These are phyloP conservation scores for Scleroderma bovista DNA, from an alignment of 768 basidiomycete species.

Conservation along the genomic window DNA sequence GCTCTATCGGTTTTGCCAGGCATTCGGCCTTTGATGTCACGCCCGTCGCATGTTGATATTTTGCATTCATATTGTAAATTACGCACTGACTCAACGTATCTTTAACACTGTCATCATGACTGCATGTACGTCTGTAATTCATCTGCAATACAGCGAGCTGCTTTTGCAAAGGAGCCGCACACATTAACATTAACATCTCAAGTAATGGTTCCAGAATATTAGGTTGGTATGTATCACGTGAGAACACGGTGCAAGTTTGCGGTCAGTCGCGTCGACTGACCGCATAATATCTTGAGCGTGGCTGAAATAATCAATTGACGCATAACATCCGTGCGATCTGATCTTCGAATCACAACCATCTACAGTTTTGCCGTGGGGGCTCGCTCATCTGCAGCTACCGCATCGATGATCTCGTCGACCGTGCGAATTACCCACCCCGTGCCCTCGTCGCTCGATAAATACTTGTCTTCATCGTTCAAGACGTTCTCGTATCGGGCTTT, in stretches of 20 bases:
- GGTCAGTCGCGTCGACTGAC: conserved; percentile 9
- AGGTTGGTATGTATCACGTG: conserved; percentile 30
- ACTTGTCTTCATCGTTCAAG: conserved; percentile 65
- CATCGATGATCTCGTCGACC: conserved; percentile 76
- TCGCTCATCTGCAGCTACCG: conserved; percentile 47
- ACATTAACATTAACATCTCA: conserved; percentile 10
- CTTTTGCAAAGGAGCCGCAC: conserved; percentile 17
- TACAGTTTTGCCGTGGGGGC: conserved; percentile 56
- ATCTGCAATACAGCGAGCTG: conserved; percentile 22
- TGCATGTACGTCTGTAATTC: conserved; percentile 25
- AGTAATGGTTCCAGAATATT: conserved; percentile 14
- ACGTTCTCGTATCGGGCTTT: conserved; percentile 66
- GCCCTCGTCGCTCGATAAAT: conserved; percentile 82
- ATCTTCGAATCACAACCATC: conserved; percentile 18
- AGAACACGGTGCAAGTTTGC: conserved; percentile 22
- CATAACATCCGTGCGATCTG: conserved; percentile 24
- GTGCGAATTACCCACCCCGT: conserved; percentile 84
- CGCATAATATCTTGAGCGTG: conserved; percentile 13
- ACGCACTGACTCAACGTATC: conserved; percentile 18
- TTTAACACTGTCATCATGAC: conserved; percentile 25
- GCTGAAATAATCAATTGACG: conserved; percentile 22
- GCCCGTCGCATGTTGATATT: conserved; percentile 9
- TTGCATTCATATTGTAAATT: conserved; percentile 28
- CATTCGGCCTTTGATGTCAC: conserved; percentile 39
- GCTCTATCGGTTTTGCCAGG: conserved; percentile 74